A percentile compares a stretch with the other conserved stretches of the same genome.
Evolutionary conservation across 257 asterid species (phyloP).

Genomic region (Solanum chilense): DNA sequence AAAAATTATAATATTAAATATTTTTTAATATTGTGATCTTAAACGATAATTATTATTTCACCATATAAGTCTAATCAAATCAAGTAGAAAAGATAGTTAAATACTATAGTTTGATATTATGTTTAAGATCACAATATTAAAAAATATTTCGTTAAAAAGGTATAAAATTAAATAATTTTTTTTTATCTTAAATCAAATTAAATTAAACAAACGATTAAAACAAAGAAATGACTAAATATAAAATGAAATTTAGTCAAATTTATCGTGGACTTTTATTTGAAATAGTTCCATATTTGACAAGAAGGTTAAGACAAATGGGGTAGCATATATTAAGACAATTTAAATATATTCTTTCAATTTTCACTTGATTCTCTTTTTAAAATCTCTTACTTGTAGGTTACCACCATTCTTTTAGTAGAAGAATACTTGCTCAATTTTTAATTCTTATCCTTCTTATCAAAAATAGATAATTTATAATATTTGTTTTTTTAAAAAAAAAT

Average conservation of each 20-base stretch:
- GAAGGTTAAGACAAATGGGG: not conserved
- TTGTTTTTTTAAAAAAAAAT: too few relatives aligned
- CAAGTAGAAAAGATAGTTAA: not conserved
- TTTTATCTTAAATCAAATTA: not conserved
- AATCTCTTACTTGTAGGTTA: not conserved
- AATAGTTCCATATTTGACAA: not conserved
- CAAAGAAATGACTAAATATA: not conserved
- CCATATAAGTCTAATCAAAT: not conserved
- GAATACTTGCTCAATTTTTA: not conserved
- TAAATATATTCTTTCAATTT: not conserved
- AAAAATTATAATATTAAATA: too few relatives aligned
- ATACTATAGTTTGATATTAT: not conserved
- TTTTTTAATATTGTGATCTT: too few relatives aligned
- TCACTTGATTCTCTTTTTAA: not conserved
- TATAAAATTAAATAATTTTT: too few relatives aligned
- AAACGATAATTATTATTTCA: too few relatives aligned
- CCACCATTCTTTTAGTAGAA: not conserved
- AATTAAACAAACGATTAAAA: not conserved
- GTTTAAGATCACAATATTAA: not conserved
- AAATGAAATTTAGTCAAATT: not conserved
- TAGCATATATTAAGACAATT: not conserved
- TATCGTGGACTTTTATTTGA: not conserved
- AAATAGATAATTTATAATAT: too few relatives aligned
- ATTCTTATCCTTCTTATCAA: too few relatives aligned
- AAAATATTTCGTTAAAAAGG: fast-evolving